Evolutionary conservation across 2,329 filamentous ascomycete species (phyloP).

Genomic region (Microsporum canis): DNA sequence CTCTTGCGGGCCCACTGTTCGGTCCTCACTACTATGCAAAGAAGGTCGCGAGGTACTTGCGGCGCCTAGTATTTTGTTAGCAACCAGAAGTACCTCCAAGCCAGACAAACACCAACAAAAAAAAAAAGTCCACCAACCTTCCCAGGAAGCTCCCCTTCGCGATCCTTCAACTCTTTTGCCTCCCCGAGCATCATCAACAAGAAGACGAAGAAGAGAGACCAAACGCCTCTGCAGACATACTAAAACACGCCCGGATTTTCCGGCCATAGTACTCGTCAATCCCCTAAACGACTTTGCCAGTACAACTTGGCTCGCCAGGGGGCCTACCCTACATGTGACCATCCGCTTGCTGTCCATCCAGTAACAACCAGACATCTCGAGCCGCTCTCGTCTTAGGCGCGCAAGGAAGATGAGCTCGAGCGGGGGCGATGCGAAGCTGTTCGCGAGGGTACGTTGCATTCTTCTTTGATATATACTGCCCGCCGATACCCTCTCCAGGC

Average conservation of each 20-base stretch:
- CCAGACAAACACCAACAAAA: not conserved
- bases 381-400: slow-evolving; percentile 1
- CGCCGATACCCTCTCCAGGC: not conserved
- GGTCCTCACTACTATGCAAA: not conserved
- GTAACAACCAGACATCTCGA: slow-evolving; percentile 1
- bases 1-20: not conserved
- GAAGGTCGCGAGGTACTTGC: not conserved
- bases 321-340: slow-evolving; percentile 5
- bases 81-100: not conserved
- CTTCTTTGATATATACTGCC: not conserved
- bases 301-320: not conserved
- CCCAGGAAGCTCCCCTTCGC: not conserved
- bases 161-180: not conserved
- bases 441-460: slow-evolving; percentile 66
- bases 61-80: not conserved
- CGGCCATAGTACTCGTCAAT: not conserved
- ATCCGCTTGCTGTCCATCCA: not conserved
- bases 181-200: not conserved
- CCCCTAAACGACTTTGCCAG: not conserved
- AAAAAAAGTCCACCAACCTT: not conserved
- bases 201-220: not conserved
- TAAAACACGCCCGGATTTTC: no score
- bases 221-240: not conserved
- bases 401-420: slow-evolving; percentile 46
- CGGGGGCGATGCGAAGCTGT: slow-evolving; percentile 97